These are phyloP conservation scores for Boletus albobrunnescens DNA, from an alignment of 1,284 basidiomycete genomes.

Conservation along the genomic window DNA sequence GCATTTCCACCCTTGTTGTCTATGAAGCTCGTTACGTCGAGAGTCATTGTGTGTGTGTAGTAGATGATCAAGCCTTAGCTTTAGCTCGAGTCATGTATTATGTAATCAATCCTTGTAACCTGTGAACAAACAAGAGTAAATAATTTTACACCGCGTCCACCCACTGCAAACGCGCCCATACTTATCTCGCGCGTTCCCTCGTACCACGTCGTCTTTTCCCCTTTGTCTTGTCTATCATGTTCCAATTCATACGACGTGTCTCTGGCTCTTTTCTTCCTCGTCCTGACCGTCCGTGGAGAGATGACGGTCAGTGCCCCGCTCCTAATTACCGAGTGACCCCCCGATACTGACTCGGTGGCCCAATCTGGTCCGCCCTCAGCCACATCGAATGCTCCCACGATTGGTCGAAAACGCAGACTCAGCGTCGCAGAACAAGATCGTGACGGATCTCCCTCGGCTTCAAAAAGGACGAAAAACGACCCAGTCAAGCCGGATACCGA, in stretches of 20 bases:
- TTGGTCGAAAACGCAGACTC: slow-evolving; percentile 60
- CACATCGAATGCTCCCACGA: slow-evolving; percentile 68
- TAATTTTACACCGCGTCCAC: slow-evolving; percentile 3
- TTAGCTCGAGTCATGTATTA: slow-evolving; percentile 16
- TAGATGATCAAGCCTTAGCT: no score
- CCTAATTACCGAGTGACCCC: neutral
- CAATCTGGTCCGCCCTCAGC: slow-evolving; percentile 39
- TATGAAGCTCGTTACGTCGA: slow-evolving; percentile 76
- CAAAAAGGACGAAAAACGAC: slow-evolving; percentile 46
- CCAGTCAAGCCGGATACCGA: slow-evolving; percentile 22
- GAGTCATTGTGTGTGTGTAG: slow-evolving; percentile 53
- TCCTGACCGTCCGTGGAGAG: slow-evolving; percentile 67
- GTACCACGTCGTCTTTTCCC: neutral
- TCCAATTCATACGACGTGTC: slow-evolving; percentile 64
- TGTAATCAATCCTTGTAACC: slow-evolving; percentile 12
- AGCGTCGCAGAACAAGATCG: slow-evolving; percentile 51
- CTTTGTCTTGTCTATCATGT: slow-evolving; percentile 43
- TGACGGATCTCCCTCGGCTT: slow-evolving; percentile 35
- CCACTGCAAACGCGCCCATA: neutral
- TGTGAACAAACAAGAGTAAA: slow-evolving; percentile 24
- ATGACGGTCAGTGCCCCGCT: slow-evolving; percentile 55
- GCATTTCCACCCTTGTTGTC: slow-evolving; percentile 92
- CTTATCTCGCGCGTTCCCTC: slow-evolving; percentile 5
- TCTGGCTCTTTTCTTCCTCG: slow-evolving; percentile 67
- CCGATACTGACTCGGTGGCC: slow-evolving; percentile 7